Evolutionary conservation across 257 asterid genomes (phyloP).

Genomic region (Thymus quinquecostatus): DNA sequence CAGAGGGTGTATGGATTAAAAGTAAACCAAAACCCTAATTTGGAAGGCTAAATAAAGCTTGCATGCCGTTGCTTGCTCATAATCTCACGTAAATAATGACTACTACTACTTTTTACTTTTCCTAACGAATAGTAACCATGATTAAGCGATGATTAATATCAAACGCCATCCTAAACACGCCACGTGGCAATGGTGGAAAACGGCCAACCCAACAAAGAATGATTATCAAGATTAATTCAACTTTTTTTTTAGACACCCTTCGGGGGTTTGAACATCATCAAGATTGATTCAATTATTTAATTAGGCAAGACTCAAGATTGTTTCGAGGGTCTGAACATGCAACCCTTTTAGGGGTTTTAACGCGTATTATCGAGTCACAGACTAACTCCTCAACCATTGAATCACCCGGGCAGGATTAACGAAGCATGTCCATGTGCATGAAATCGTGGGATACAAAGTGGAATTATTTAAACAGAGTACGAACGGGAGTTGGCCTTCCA

Average conservation of each 20-base stretch:
- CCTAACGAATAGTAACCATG: background rate
- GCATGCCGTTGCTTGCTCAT: background rate
- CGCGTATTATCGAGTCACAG: too few species aligned
- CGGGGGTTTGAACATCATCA: too few species aligned
- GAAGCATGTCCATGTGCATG: constrained; percentile 25
- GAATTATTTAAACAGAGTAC: constrained; percentile 10
- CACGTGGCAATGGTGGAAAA: background rate
- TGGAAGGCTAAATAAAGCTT: too few species aligned
- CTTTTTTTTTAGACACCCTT: too few species aligned
- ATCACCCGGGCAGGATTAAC: background rate
- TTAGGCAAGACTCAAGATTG: too few species aligned
- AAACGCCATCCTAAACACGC: background rate
- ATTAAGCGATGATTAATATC: background rate
- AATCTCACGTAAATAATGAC: background rate
- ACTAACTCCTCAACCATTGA: too few species aligned
- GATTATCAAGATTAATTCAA: constrained; percentile 4
- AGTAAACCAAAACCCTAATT: too few species aligned
- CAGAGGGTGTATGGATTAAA: too few species aligned
- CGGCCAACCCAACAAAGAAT: background rate
- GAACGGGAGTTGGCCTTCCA: constrained; percentile 41
- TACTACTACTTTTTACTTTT: background rate
- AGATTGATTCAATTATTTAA: too few species aligned
- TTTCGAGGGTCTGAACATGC: too few species aligned
- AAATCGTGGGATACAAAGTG: constrained; percentile 19
- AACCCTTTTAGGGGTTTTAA: too few species aligned